Conservation (phyloP, 2,329 filamentous ascomycete species). For the Fusarium begoniae region DNA sequence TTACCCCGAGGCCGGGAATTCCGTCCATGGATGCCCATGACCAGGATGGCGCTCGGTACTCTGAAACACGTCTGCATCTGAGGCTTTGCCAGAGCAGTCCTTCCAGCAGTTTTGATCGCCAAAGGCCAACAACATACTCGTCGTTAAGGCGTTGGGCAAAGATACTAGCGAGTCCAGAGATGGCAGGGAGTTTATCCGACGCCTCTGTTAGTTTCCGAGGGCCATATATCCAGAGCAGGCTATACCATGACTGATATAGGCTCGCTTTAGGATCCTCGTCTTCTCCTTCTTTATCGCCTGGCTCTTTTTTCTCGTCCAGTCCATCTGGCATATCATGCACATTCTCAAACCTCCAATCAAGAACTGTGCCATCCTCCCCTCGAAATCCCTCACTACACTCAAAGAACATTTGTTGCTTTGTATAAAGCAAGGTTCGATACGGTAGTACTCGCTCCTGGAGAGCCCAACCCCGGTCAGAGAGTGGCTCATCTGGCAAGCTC, state of each 20-base stretch:
- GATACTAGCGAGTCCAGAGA: neutral
- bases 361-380: neutral
- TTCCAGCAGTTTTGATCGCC: neutral
- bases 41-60: neutral
- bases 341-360: neutral
- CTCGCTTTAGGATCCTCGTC: accelerated
- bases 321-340: neutral
- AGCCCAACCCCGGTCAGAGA: neutral
- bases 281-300: accelerated
- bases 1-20: neutral
- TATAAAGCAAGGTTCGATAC: neutral
- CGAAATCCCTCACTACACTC: neutral
- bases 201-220: neutral
- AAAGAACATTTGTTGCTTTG: neutral
- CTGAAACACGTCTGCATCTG: neutral
- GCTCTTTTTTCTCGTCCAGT: accelerated
- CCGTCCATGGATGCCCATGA: neutral
- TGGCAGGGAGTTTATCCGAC: constrained; percentile 5
- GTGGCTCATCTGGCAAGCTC: neutral
- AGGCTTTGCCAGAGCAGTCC: neutral
- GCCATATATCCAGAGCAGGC: neutral
- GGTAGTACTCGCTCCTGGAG: neutral
- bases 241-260: neutral
- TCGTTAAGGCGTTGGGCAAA: neutral
- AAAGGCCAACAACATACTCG: neutral